Percentiles rank a stretch among this genome's conserved stretches.
These are phyloP conservation scores for Allodekkera sacchari DNA, from an alignment of 805 yeast species.

Conservation along the genomic window DNA sequence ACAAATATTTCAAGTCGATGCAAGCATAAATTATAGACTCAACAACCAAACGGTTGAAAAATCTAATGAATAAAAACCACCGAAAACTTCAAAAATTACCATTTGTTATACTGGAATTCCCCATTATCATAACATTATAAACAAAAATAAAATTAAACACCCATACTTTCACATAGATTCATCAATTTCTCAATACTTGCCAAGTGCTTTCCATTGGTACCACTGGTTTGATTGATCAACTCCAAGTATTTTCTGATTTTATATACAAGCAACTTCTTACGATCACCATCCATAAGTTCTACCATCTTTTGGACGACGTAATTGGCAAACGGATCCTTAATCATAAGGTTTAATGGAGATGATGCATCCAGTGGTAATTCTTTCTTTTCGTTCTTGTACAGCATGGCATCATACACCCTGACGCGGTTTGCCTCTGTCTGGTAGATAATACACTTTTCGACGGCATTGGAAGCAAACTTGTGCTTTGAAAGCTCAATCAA, in stretches of 20 bases:
- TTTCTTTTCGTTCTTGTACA: slow-evolving; percentile 39
- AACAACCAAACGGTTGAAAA: too few relatives aligned
- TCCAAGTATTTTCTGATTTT: slow-evolving; percentile 77
- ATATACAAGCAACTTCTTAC: slow-evolving; percentile 59
- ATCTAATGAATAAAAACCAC: too few relatives aligned
- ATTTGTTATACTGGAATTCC: too few relatives aligned
- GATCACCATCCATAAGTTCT: slow-evolving; percentile 65
- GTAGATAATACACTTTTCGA: slow-evolving; percentile 81
- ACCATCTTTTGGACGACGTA: slow-evolving; percentile 94
- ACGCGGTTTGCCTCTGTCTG: slow-evolving; percentile 59
- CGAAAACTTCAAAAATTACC: too few relatives aligned
- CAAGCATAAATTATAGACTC: too few relatives aligned
- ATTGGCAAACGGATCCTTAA: slow-evolving; percentile 97
- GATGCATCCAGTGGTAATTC: slow-evolving; percentile 46
- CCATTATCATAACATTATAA: background rate
- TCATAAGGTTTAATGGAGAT: slow-evolving; percentile 78
- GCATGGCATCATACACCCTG: slow-evolving; percentile 56
- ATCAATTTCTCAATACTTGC: slow-evolving; percentile 74
- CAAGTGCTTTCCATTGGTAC: slow-evolving; percentile 60
- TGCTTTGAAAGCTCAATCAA: slow-evolving; percentile 80
- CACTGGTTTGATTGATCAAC: slow-evolving; percentile 56
- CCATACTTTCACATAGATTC: too few relatives aligned
- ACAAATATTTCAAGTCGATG: too few relatives aligned
- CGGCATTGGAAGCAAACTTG: slow-evolving; percentile 96
- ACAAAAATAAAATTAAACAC: background rate